Base-by-base conservation (phyloP, 2,329 filamentous ascomycete genomes). In the Bimuria novae-zelandiae region DNA sequence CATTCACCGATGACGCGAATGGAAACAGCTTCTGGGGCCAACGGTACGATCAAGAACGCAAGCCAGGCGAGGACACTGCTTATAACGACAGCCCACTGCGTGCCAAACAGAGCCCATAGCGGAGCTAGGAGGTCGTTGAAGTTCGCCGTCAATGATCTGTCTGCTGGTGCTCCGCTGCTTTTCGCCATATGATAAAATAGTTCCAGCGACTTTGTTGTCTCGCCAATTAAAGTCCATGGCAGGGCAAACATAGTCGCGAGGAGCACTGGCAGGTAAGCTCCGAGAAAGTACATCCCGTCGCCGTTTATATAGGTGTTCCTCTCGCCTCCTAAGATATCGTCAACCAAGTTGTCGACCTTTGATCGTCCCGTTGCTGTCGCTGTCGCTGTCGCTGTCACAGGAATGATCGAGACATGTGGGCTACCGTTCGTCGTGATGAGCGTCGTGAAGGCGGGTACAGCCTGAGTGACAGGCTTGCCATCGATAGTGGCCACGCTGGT, bases 121-220 rank as follows among this genome's bases (percentile, higher is more conserved):
- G 46, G 41, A 5, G 39, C 22, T 3, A 40, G 12, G 12, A 41
- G 12, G 8, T 27, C 41, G 8, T 14, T 27, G 12, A 41, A 46
- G 10, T 35, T 36, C 2, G 16, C 27, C 16, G 32, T 39, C 7
- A 54, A 14, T 7, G 46, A 29, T 30, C 45, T 25, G 17, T 41
- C 41, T 16, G 45, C 51, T 12, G 37, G 22, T 14, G 40, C 40
- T 16, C 51, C 51, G 11, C 42, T 19, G 4, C 14, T 16, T 5
- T 19, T 35, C 14, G 51, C 49, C 16, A 54, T 35, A 19, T 50
- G 40, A n/a, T 45, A 54, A 40, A 54, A 54, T 10, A 33, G 45
- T 19, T 54, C 51, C 33, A 54, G n/a, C 2, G 32, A 49, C 22
- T 36, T 22, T 12, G 30, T 37, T 6, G 23, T 25, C 19, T 32